Evolutionary conservation across 768 basidiomycete species (phyloP).

Genomic region (Crassisporium funariophilum): DNA sequence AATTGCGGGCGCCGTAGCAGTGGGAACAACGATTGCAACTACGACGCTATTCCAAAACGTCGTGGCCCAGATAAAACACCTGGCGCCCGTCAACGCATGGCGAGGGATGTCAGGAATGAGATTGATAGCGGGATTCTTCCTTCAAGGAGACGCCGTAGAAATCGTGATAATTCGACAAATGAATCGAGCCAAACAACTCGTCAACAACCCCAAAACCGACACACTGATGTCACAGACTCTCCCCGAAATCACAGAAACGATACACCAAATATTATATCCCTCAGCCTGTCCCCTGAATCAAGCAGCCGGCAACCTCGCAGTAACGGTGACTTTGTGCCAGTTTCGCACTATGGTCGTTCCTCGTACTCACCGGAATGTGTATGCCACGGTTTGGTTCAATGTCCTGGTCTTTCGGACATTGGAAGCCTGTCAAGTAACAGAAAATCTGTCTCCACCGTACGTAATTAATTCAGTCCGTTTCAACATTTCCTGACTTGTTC

Average conservation of each 20-base stretch:
- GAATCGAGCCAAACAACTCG: slow-evolving; percentile 6
- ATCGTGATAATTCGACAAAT: slow-evolving; percentile 18
- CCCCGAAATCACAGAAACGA: slow-evolving; percentile 2
- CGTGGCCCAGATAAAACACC: slow-evolving; percentile 80
- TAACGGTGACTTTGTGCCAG: slow-evolving; percentile 10
- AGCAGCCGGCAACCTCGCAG: slow-evolving; percentile 1
- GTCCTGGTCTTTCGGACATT: slow-evolving; percentile 23
- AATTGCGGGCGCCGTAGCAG: slow-evolving; percentile 63
- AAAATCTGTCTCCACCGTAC: slow-evolving; percentile 20
- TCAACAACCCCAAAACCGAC: slow-evolving; percentile 3
- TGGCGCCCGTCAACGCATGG: slow-evolving; percentile 72
- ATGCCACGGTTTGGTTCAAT: slow-evolving; percentile 34
- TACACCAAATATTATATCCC: background rate
- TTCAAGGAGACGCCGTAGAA: slow-evolving; percentile 39
- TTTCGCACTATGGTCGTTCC: slow-evolving; percentile 18
- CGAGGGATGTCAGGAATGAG: slow-evolving; percentile 41
- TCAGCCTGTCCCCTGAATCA: slow-evolving; percentile 3
- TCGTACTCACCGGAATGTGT: slow-evolving; percentile 23
- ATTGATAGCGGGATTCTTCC: slow-evolving; percentile 26
- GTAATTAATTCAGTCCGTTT: slow-evolving; percentile 7
- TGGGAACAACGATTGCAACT: slow-evolving; percentile 53
- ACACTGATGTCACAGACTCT: background rate
- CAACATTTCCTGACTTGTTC: slow-evolving; percentile 6
- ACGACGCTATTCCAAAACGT: slow-evolving; percentile 74
- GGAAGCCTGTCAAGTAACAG: slow-evolving; percentile 17